Base-by-base conservation (phyloP, 257 asterid genomes). In the Jaltomata sinuosa region DNA sequence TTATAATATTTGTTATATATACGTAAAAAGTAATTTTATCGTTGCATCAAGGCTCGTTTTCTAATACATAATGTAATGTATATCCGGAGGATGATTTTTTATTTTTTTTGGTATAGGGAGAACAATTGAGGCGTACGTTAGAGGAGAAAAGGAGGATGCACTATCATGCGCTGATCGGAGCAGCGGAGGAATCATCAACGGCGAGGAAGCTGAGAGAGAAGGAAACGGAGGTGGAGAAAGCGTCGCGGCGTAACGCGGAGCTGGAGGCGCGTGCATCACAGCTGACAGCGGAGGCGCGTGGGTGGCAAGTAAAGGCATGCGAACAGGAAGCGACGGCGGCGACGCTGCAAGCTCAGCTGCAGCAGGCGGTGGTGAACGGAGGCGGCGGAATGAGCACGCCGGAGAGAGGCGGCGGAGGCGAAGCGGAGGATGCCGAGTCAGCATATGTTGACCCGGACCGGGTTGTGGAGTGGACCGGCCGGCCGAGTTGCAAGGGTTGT, bases 361-460 rank as follows among this genome's bases (percentile, higher is more conserved):
- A 88, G 67, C 87, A 88, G 55, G 91, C 90, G 3, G 86, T 89
- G 45, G 83, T 79, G 3, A 42, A 50, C 53, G 87, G 90, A n/a
- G n/a, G 36, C 32, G 69, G 87, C 6, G 69, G 72, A 9, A 65
- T 38, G 5, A 86, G 29, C 65, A 68, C 11, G 27, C 84, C 59
- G 49, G 90, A 82, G 9, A 65, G 87, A n/a, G 11, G 21, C 8
- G 53, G 25, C 54, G 87, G 87, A 14, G 85, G 84, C 0, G 90
- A 88, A 1, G 88, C 90, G 47, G 91, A 89, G 74, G 93, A 90
- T 52, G 93, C 91, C 1, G 93, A 89, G 67, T 90, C 93, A 6
- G 91, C 83, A 6, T 90, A 85, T 64, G 64, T 89, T 79, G 93
- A 90, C 76, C 92, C 91, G 68, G 93, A 90, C 84, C 86, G 92